A percentile compares a stretch with the other conserved stretches of the same genome.
These are phyloP conservation scores for Argentina anserina DNA, from an alignment of 306 rosid genomes.

Conservation along the genomic window DNA sequence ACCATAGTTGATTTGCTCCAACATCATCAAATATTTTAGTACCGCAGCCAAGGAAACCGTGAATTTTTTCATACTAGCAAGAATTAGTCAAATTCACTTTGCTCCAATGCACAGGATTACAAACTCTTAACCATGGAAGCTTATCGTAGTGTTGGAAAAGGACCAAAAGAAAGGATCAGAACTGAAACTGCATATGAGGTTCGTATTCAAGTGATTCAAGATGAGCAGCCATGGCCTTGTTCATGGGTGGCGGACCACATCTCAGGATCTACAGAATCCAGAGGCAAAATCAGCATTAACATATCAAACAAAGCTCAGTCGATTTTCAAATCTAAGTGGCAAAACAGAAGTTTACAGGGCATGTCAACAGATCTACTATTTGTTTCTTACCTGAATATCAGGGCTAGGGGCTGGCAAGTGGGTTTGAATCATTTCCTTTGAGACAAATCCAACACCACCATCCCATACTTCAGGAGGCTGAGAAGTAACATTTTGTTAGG, in stretches of 20 bases:
- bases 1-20: not conserved
- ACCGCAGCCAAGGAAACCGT: not conserved
- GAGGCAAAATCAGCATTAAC: not conserved
- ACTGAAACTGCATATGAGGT: slow-evolving; percentile 84
- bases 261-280: slow-evolving; percentile 60
- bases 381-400: slow-evolving; percentile 58
- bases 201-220: slow-evolving; percentile 69
- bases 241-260: slow-evolving; percentile 99
- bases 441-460: slow-evolving; percentile 88
- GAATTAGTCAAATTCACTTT: not conserved
- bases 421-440: slow-evolving; percentile 84
- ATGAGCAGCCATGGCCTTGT: slow-evolving; percentile 90
- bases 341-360: not conserved
- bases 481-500: slow-evolving; percentile 19
- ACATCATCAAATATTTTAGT: not conserved
- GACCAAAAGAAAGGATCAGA: slow-evolving; percentile 39
- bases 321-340: not conserved
- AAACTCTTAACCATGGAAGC: not conserved
- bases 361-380: not conserved
- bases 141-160: not conserved
- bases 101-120: not conserved
- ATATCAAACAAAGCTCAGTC: not conserved
- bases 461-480: slow-evolving; percentile 93
- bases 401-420: slow-evolving; percentile 78
- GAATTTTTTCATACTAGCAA: not conserved